Conservation (phyloP, 768 basidiomycete species). For the Rhodotorula sphaerocarpa region DNA sequence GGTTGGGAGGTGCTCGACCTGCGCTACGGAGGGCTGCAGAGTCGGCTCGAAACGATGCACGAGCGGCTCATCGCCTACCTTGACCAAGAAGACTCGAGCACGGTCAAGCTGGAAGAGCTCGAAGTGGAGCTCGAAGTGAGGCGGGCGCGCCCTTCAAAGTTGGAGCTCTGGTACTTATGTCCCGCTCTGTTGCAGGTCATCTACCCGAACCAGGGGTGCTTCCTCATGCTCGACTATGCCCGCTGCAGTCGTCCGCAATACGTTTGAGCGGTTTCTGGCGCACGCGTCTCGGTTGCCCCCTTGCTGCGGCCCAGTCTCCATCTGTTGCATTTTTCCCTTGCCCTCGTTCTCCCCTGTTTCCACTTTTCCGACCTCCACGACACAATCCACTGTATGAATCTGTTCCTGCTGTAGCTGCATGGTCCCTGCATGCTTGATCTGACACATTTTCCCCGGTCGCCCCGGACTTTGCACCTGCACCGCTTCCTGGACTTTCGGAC, state of each 20-base stretch:
- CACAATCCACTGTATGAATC: no score
- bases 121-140: conserved; percentile 29
- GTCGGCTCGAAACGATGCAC: conserved; percentile 38
- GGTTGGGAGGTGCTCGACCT: conserved; percentile 31
- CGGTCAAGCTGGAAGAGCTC: conserved; percentile 11
- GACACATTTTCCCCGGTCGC: no score
- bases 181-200: neutral
- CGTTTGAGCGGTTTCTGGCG: neutral
- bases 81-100: conserved; percentile 2
- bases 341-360: no score
- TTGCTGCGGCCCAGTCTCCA: no score
- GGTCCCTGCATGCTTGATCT: no score
- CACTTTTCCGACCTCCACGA: no score
- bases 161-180: neutral
- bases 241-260: neutral
- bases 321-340: no score
- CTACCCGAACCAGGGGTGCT: neutral
- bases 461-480: no score
- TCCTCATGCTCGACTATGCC: conserved; percentile 5
- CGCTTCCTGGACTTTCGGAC: no score
- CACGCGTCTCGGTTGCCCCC: no score
- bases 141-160: no score
- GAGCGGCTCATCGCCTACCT: conserved; percentile 18
- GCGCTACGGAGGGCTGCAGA: conserved; percentile 34
- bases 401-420: no score